Conservation (phyloP, 768 basidiomycete genomes). For the Leccinum truebloodii region DNA sequence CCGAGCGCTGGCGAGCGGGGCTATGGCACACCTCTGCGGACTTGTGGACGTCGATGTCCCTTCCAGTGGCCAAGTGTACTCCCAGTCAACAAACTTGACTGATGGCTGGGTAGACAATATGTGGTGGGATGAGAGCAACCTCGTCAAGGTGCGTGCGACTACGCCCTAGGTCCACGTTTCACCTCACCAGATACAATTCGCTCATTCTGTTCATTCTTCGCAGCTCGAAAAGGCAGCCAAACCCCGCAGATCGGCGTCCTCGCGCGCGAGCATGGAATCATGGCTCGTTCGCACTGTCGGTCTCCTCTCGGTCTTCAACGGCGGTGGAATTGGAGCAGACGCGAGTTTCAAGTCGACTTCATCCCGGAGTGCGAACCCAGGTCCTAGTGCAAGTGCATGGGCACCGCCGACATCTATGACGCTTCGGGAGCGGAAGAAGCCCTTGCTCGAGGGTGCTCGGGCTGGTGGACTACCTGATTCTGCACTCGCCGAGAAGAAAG, state of each 20-base stretch:
- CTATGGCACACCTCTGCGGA: slow-evolving; percentile 80
- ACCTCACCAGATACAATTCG: not conserved
- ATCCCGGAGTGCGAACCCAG: not conserved
- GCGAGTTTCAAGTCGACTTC: slow-evolving; percentile 2
- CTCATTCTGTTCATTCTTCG: not conserved
- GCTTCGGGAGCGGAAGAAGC: slow-evolving; percentile 50
- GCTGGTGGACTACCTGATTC: not conserved
- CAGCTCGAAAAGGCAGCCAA: slow-evolving; percentile 70
- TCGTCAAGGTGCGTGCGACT: slow-evolving; percentile 47
- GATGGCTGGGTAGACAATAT: slow-evolving; percentile 36
- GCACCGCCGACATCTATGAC: slow-evolving; percentile 32
- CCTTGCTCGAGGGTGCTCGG: not conserved
- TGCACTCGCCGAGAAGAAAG: not conserved
- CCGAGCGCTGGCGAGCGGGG: slow-evolving; percentile 79
- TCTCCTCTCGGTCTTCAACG: slow-evolving; percentile 14
- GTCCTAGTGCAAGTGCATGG: not conserved
- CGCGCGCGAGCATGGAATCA: slow-evolving; percentile 31
- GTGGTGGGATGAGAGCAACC: slow-evolving; percentile 70
- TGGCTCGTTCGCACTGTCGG: slow-evolving; percentile 62
- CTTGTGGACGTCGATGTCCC: slow-evolving; percentile 39
- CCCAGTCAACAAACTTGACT: not conserved
- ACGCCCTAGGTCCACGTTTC: not conserved
- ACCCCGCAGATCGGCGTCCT: slow-evolving; percentile 50
- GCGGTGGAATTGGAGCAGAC: slow-evolving; percentile 1
- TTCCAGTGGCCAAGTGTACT: not conserved